Percentiles rank a stretch among this genome's conserved stretches.
Conservation (phyloP, 306 rosid species). For the Coriaria nepalensis region DNA sequence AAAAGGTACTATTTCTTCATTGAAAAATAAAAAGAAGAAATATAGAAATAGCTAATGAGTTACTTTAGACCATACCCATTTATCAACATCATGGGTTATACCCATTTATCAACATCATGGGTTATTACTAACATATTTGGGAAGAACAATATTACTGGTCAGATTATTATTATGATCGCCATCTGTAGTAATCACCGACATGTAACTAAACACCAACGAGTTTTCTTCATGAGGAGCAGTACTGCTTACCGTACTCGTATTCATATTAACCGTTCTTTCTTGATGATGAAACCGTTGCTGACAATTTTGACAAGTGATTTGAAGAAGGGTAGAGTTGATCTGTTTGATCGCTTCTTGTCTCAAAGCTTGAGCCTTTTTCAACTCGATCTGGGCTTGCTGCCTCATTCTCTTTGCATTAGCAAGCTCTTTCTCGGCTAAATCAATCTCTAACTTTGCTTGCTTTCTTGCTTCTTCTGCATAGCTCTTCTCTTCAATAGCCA, state of each 20-base stretch:
- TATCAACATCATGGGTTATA: too few relatives aligned
- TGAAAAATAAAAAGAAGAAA: too few relatives aligned
- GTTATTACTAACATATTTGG: slow-evolving; percentile 6
- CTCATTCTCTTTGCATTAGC: slow-evolving; percentile 70
- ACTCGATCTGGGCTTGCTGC: slow-evolving; percentile 68
- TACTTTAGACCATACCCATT: too few relatives aligned
- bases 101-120: too few relatives aligned
- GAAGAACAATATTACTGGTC: slow-evolving; percentile 11
- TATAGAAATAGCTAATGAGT: too few relatives aligned
- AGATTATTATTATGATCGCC: slow-evolving; percentile 33
- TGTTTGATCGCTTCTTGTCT: slow-evolving; percentile 64
- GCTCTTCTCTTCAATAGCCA: slow-evolving; percentile 68
- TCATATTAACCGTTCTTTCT: slow-evolving; percentile 8
- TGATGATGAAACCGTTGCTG: slow-evolving; percentile 38
- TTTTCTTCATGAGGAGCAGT: slow-evolving; percentile 19
- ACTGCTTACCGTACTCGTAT: not conserved
- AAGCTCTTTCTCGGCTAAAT: slow-evolving; percentile 71
- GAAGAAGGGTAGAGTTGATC: slow-evolving; percentile 70
- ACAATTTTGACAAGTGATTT: slow-evolving; percentile 84
- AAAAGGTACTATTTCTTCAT: too few relatives aligned
- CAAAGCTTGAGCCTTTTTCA: slow-evolving; percentile 60
- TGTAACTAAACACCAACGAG: slow-evolving; percentile 43
- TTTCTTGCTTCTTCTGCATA: slow-evolving; percentile 81
- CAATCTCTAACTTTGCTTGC: slow-evolving; percentile 65
- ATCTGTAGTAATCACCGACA: slow-evolving; percentile 49